Conservation (phyloP, 345 rosid species). For the Schrenkiella parvula region DNA sequence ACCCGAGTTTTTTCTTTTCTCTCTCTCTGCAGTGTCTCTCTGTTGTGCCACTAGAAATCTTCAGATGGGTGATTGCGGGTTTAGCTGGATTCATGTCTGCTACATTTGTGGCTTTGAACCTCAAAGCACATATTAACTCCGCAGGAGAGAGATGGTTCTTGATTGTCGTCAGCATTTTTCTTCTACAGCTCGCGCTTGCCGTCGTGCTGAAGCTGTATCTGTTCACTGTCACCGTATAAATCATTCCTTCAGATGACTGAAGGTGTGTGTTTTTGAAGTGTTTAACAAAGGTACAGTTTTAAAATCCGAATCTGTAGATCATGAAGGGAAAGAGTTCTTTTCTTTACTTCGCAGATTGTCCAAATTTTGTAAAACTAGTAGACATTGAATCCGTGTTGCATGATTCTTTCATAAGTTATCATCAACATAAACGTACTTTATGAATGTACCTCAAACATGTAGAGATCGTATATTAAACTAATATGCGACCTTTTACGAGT, state of each 20-base stretch:
- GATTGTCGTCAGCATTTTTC: slow-evolving; percentile 75
- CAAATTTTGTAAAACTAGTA: background rate
- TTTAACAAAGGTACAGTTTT: background rate
- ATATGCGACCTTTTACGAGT: background rate
- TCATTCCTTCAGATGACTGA: background rate
- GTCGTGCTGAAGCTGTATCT: slow-evolving; percentile 71
- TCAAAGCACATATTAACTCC: slow-evolving; percentile 73
- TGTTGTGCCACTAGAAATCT: slow-evolving; percentile 72
- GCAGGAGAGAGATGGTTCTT: slow-evolving; percentile 90
- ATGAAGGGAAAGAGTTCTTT: background rate
- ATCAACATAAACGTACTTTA: background rate
- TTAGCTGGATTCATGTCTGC: slow-evolving; percentile 95
- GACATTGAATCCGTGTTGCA: background rate
- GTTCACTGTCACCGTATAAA: slow-evolving; percentile 47
- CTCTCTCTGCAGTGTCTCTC: slow-evolving; percentile 70
- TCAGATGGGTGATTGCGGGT: slow-evolving; percentile 87
- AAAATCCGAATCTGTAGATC: background rate
- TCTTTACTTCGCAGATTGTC: background rate
- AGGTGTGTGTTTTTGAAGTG: background rate
- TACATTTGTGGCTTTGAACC: slow-evolving; percentile 78
- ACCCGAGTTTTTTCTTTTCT: background rate
- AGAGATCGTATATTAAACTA: background rate
- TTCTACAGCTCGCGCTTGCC: slow-evolving; percentile 79
- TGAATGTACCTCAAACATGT: background rate
- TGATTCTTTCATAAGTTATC: slow-evolving; percentile 16